Percentiles rank a stretch among this genome's conserved stretches.
Conservation (phyloP, 2,329 filamentous ascomycete genomes). For the Paraphaeosphaeria sporulosa region DNA sequence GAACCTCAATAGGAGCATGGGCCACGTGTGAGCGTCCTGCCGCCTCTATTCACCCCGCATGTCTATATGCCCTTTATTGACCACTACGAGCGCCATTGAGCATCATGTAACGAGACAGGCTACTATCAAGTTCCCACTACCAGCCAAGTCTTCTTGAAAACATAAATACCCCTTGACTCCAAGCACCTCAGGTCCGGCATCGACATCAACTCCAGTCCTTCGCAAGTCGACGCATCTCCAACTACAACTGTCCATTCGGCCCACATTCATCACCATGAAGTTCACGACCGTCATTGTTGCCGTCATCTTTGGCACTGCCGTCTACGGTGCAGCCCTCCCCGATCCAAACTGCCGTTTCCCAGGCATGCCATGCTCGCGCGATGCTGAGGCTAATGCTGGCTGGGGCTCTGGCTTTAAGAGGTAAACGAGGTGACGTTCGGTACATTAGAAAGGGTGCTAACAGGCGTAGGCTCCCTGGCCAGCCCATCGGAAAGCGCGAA, state of each 20-base stretch:
- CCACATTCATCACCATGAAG: constrained; percentile 55
- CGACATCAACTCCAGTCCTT: constrained; percentile 18
- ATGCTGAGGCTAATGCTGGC: constrained; percentile 36
- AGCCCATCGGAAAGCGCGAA: constrained; percentile 30
- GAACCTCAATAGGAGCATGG: background rate
- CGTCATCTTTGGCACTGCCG: constrained; percentile 51
- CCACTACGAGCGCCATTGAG: constrained; percentile 5
- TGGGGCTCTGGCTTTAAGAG: constrained; percentile 25
- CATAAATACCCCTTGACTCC: constrained; percentile 23
- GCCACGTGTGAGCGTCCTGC: background rate
- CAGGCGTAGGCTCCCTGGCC: background rate
- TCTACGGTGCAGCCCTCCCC: constrained; percentile 51
- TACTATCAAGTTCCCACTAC: background rate
- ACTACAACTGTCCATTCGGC: constrained; percentile 27
- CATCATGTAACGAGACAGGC: background rate
- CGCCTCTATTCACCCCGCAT: background rate
- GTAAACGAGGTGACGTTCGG: background rate
- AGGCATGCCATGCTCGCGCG: constrained; percentile 41
- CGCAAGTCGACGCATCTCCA: constrained; percentile 13
- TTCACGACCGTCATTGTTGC: constrained; percentile 53
- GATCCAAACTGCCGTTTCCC: constrained; percentile 30
- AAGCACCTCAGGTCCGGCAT: constrained; percentile 16
- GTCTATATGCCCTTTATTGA: constrained; percentile 6
- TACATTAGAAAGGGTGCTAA: background rate
- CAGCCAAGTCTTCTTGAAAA: background rate